phyloP scores from a whole-genome alignment of 345 rosid species.

The Hypericum perforatum region DNA sequence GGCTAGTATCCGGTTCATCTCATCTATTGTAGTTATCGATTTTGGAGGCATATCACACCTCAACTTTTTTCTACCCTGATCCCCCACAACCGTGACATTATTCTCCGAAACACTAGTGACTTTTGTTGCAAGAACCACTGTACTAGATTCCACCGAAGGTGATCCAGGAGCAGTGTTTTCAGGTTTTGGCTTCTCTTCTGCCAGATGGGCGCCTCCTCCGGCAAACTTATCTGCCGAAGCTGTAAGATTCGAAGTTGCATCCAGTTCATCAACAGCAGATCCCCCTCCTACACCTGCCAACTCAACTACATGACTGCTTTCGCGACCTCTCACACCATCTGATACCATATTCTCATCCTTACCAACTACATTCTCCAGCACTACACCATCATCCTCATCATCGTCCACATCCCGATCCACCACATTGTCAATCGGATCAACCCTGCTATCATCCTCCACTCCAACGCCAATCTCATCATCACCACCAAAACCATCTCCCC shows the following conservation, averaged over 20 bases:
- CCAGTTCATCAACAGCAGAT: constrained; percentile 18
- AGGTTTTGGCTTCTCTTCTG: constrained; percentile 8
- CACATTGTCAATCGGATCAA: constrained; percentile 15
- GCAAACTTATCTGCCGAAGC: constrained; percentile 5
- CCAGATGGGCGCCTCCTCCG: constrained; percentile 13
- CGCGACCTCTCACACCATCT: constrained; percentile 14
- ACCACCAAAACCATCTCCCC: constrained; percentile 6
- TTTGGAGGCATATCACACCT: constrained; percentile 67
- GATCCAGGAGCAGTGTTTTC: constrained; percentile 8
- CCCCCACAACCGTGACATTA: constrained; percentile 14
- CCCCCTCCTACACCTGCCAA: constrained; percentile 12
- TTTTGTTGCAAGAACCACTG: constrained; percentile 8
- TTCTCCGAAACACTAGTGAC: constrained; percentile 15
- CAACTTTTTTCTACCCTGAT: constrained; percentile 40
- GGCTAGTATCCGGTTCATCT: constrained; percentile 48
- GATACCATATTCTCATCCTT: not conserved
- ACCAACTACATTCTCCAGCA: constrained; percentile 9
- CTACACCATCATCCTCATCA: constrained; percentile 10
- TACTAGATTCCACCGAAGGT: constrained; percentile 8
- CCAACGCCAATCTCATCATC: constrained; percentile 13
- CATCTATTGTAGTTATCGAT: constrained; percentile 49
- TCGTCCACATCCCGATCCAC: constrained; percentile 8
- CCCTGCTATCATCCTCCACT: constrained; percentile 14
- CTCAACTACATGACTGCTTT: constrained; percentile 25
- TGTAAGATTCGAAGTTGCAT: constrained; percentile 14